These are phyloP conservation scores for Colletotrichum sublineola DNA, from an alignment of 2,329 filamentous ascomycete species.

Conservation along the genomic window DNA sequence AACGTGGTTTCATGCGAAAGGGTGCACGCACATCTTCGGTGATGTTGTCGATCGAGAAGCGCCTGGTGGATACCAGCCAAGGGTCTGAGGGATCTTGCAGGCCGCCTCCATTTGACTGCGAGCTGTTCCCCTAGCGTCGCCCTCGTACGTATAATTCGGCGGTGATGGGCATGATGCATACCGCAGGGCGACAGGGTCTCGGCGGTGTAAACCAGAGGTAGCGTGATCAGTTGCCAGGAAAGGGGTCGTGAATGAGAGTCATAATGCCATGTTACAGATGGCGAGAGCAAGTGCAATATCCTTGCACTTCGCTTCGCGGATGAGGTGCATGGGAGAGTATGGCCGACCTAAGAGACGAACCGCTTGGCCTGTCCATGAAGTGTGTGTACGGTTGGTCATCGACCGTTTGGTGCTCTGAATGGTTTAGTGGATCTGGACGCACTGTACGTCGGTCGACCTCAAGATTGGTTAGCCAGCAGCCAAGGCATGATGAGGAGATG, in stretches of 20 bases:
- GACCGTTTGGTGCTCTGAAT: slow-evolving; percentile 6
- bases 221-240: slow-evolving; percentile 26
- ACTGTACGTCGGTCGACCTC: neutral
- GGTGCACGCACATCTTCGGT: slow-evolving; percentile 3
- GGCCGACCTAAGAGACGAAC: slow-evolving; percentile 35
- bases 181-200: slow-evolving; percentile 12
- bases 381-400: slow-evolving; percentile 15
- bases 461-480: neutral
- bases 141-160: slow-evolving; percentile 8
- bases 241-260: slow-evolving; percentile 5
- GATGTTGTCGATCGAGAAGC: slow-evolving; percentile 12
- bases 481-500: neutral
- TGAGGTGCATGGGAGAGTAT: neutral
- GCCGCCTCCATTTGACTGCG: neutral
- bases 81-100: slow-evolving; percentile 23
- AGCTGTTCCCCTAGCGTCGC: slow-evolving; percentile 11
- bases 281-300: slow-evolving; percentile 16
- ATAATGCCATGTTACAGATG: slow-evolving; percentile 13
- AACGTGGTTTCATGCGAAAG: neutral
- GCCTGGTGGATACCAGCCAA: slow-evolving; percentile 1
- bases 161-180: slow-evolving; percentile 29
- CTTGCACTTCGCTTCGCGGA: neutral
- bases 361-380: slow-evolving; percentile 9
- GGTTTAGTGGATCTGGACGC: slow-evolving; percentile 14
- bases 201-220: slow-evolving; percentile 16